Conservation (phyloP, 768 basidiomycete species). For the Kondoa malvinella region DNA sequence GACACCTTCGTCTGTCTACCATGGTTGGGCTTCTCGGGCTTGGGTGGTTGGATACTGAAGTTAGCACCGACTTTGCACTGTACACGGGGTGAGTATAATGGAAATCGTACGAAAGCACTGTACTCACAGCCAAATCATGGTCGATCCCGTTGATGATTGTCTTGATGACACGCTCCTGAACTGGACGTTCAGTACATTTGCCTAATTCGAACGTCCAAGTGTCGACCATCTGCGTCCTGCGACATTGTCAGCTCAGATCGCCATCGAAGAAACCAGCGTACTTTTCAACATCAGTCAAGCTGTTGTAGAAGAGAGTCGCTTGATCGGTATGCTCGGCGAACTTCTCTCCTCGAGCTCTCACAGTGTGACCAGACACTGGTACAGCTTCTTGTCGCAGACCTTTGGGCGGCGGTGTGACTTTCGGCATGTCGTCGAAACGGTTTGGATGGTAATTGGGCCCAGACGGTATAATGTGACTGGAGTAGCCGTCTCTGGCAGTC, state of each 20-base stretch:
- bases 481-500: constrained; percentile 38
- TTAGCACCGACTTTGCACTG: too few relatives aligned
- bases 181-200: constrained; percentile 58
- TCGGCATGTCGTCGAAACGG: constrained; percentile 37
- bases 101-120: too few relatives aligned
- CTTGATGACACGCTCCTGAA: constrained; percentile 52
- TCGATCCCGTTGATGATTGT: constrained; percentile 59
- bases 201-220: constrained; percentile 70
- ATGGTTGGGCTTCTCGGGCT: neutral
- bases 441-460: constrained; percentile 70
- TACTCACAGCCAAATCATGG: constrained; percentile 43
- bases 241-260: too few relatives aligned
- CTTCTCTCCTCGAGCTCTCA: constrained; percentile 34
- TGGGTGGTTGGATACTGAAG: neutral
- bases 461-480: constrained; percentile 20
- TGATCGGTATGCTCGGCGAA: constrained; percentile 67
- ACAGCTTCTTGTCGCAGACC: neutral
- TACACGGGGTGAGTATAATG: too few relatives aligned
- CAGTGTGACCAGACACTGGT: constrained; percentile 17
- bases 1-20: constrained; percentile 9
- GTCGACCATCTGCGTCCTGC: constrained; percentile 49
- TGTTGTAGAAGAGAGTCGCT: constrained; percentile 60
- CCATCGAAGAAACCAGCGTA: too few relatives aligned
- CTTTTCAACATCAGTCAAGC: constrained; percentile 51
- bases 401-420: constrained; percentile 9